Evolutionary conservation across 2,329 filamentous ascomycete species (phyloP).

Genomic region (Orbilia blumenaviensis): DNA sequence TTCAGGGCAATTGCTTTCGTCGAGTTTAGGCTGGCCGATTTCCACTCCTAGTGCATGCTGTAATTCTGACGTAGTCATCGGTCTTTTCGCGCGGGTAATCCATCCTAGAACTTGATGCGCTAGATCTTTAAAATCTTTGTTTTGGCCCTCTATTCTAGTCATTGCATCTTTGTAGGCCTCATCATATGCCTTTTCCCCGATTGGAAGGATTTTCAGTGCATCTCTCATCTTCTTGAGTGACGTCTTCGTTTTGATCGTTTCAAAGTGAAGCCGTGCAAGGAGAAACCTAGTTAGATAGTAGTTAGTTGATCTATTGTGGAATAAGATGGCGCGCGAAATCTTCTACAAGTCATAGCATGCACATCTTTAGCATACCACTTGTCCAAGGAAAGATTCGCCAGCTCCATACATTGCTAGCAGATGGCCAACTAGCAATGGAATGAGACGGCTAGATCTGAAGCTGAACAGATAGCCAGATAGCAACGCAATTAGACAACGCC

Average conservation of each 20-base stretch:
- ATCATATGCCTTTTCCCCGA: background rate
- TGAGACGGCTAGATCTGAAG: no score
- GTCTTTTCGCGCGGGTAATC: slow-evolving; percentile 9
- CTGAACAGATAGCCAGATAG: no score
- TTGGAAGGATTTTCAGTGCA: background rate
- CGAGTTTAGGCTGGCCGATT: background rate
- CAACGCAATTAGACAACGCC: no score
- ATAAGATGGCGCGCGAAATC: no score
- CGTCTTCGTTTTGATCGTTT: slow-evolving; percentile 59
- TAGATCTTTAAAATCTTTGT: background rate
- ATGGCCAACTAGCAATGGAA: no score
- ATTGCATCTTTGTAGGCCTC: slow-evolving; percentile 1
- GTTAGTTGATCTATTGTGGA: background rate
- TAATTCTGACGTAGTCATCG: background rate
- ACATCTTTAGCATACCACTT: no score
- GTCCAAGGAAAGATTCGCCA: no score
- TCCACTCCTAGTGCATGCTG: slow-evolving; percentile 13
- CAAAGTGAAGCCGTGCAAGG: slow-evolving; percentile 62
- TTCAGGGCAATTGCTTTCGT: background rate
- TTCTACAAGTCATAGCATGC: no score
- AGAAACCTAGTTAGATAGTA: slow-evolving; percentile 61
- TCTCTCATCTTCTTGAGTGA: slow-evolving; percentile 57
- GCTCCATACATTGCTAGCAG: no score
- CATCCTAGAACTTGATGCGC: slow-evolving; percentile 1
- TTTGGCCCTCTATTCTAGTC: background rate